Conservation (phyloP, 495 filamentous ascomycete genomes). For the Penicillium mononematosum region DNA sequence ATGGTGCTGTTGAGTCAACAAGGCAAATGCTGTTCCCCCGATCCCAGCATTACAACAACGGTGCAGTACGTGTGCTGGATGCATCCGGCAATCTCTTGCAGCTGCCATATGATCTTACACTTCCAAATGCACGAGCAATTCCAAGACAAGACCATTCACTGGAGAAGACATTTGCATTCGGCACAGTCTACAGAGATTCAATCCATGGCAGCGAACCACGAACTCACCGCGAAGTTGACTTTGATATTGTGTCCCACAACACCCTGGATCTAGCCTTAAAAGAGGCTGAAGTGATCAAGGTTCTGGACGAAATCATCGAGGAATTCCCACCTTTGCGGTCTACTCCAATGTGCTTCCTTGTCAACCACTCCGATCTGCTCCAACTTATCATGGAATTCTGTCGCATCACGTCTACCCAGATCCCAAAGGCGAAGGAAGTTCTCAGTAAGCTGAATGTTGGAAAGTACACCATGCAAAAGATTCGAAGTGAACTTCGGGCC, state of each 20-base stretch:
- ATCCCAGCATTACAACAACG: slow-evolving; percentile 71
- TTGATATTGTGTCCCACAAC: slow-evolving; percentile 84
- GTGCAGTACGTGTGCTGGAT: slow-evolving; percentile 75
- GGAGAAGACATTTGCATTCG: slow-evolving; percentile 83
- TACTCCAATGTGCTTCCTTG: slow-evolving; percentile 80
- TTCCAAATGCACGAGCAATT: slow-evolving; percentile 84
- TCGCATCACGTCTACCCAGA: slow-evolving; percentile 65
- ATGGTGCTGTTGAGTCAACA: slow-evolving; percentile 82
- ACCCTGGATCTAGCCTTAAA: slow-evolving; percentile 81
- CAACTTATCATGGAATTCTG: slow-evolving; percentile 86
- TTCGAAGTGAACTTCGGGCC: slow-evolving; percentile 77
- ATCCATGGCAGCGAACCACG: slow-evolving; percentile 74
- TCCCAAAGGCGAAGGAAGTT: slow-evolving; percentile 73
- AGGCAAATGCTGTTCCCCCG: slow-evolving; percentile 76
- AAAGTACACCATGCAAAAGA: slow-evolving; percentile 79
- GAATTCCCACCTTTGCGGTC: slow-evolving; percentile 73
- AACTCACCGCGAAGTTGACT: slow-evolving; percentile 86
- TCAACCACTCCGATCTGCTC: slow-evolving; percentile 86
- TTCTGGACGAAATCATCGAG: slow-evolving; percentile 84
- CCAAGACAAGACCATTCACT: slow-evolving; percentile 66
- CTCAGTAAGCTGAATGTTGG: slow-evolving; percentile 86
- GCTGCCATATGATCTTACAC: slow-evolving; percentile 85
- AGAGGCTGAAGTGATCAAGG: slow-evolving; percentile 93
- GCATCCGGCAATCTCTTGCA: slow-evolving; percentile 81
- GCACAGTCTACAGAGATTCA: slow-evolving; percentile 81